Base-by-base conservation (phyloP, 1,284 basidiomycete genomes). In the Ganoderma sp. region DNA sequence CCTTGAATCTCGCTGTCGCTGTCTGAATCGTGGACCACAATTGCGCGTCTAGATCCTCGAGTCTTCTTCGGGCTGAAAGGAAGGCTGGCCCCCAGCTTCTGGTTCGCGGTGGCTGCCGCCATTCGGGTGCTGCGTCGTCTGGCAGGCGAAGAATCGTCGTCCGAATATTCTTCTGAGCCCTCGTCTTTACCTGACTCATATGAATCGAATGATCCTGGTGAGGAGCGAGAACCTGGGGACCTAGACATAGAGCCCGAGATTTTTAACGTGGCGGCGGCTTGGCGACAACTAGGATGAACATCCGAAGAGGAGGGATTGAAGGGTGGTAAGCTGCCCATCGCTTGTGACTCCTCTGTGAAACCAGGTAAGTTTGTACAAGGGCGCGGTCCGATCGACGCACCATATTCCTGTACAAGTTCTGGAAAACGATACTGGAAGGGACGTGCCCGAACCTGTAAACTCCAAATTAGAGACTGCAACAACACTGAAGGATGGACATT, bases 21-120 rank as follows among this genome's bases (percentile, higher is more conserved):
- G 12, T 83, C 82, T 10, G 79, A 79, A 64, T 80, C 70, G n/a
- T 76, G 71, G 48, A 78, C 73, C 54, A 82, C 73, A 65, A 80
- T 78, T 57, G 63, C 39, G 4, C 54, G 61, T 1, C 28, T 34
- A 32, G 75, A 75, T 50, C 80, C 79, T 12, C 86, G 84, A 41
- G 86, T 84, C 77, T 89, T 92, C 74, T 78, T 84, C 0, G 90
- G 89, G 72, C 88, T 90, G 77, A 87, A 90, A 10, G 89, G 89
- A 52, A 90, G 79, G 4, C 25, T 57, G 41, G 60, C 64, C 15
- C 63, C 58, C 22, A 73, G 32, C 63, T 71, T 71, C 70, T 72
- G 74, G 58, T 75, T 76, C n/a, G 70, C 66, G 17, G 45, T 64
- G 15, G 67, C 67, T 9, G 67, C 71, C 19, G 70, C 72, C 12